Evolutionary conservation across 1,139 yeast genomes (phyloP), one percentile per base, ranked within the genome.

Genomic region (Blastobotrys buckinghamii): DNA sequence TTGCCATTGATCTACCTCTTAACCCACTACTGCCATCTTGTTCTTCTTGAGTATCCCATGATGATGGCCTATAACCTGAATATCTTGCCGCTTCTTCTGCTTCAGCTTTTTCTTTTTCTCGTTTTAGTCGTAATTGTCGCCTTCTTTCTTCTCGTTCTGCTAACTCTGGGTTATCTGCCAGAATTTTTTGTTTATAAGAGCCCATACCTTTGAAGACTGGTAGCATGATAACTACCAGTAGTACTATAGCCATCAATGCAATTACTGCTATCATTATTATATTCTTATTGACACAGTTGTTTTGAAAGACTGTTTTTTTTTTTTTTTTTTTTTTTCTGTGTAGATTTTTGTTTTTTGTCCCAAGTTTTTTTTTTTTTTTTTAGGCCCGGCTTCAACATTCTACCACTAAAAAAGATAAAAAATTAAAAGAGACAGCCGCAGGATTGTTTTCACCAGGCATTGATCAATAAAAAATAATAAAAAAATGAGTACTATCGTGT

Each of bases 201-300:
- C 54, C 54, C 20, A 51, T 51, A 6, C 51, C 54, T 16, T 50
- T 51, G 32, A 50, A 22, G 6, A 51, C 54, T 8, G 54, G 54
- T 15, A 51, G 42, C 37, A 51, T 16, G 19, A 51, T 37, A 16
- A 43, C 53, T 29, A 45, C 30, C 2, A 51, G 43, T 7, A 51
- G 26, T 2, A 50, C 30, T 5, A 22, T 5, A 5, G 24, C 24
- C 7, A 7, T 5, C 8, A 20, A 15, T 41, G 16, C 29, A 16
- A 41, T 2, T 13, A 39, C 3, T 16, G 29, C 15, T 6, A 22
- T 22, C 24, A 22, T 22, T 4, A 22, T 22, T 22, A 5, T 5
- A 5, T 22, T 22, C 4, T 22, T 22, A 22, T 22, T 22, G 24
- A 22, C 24, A 22, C 4, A 22, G 24, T 4, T 5, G 39, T n/a